Evolutionary conservation across 2,329 filamentous ascomycete genomes (phyloP).

Genomic region (Epichloe gansuensis): DNA sequence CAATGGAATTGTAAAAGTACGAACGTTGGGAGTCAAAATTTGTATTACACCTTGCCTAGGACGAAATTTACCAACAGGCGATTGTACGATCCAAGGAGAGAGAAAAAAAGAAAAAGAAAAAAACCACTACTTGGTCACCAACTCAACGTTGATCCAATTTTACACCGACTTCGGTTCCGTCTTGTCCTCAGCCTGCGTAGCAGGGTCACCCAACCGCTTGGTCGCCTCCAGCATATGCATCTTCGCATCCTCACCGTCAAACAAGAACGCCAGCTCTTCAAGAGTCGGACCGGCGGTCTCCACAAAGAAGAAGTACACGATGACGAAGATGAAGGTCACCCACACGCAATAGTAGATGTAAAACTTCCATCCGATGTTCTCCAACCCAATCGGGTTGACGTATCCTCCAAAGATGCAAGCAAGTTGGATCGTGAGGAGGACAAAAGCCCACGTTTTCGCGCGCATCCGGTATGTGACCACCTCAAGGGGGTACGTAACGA

Average conservation of each 20-base stretch:
- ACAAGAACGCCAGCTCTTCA: conserved; percentile 23
- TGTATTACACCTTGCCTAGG: no score
- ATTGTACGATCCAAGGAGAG: background rate
- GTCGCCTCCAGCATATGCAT: conserved; percentile 14
- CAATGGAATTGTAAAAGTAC: no score
- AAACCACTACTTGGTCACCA: no score
- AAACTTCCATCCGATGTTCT: conserved; percentile 27
- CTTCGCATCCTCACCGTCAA: conserved; percentile 17
- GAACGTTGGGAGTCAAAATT: no score
- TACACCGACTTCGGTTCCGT: conserved; percentile 4
- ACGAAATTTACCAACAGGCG: no score
- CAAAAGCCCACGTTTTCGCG: conserved; percentile 29
- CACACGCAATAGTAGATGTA: conserved; percentile 31
- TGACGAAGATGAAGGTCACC: conserved; percentile 23
- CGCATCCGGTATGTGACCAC: conserved; percentile 30
- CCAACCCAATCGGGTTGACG: conserved; percentile 26
- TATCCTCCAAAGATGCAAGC: conserved; percentile 26
- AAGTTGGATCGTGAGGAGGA: conserved; percentile 27
- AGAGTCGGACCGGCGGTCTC: conserved; percentile 25
- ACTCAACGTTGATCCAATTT: background rate
- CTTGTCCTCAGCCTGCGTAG: conserved; percentile 3
- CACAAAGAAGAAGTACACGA: conserved; percentile 29
- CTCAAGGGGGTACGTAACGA: conserved; percentile 31
- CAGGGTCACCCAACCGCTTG: conserved; percentile 5
- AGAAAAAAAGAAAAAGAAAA: background rate